A percentile compares a stretch with the other conserved stretches of the same genome.
These are phyloP conservation scores for Pseudohalonectria lignicola DNA, from an alignment of 2,329 filamentous ascomycete genomes.

Conservation along the genomic window DNA sequence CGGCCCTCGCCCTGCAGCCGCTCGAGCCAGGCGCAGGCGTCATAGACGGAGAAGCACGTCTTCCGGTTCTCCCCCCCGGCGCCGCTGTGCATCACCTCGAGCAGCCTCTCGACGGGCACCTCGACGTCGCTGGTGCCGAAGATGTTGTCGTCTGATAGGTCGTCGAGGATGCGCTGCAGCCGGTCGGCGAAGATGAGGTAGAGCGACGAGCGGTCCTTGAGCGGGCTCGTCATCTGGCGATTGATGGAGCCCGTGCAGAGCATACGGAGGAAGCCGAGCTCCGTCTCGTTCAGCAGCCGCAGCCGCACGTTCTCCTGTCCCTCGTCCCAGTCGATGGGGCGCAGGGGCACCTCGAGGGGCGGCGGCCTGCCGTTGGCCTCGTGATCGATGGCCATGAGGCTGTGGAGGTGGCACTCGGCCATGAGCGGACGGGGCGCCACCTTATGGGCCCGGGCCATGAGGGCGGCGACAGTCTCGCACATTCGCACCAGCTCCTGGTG, in stretches of 20 bases:
- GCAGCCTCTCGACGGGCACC: slow-evolving; percentile 15
- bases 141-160: slow-evolving; percentile 13
- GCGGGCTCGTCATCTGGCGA: slow-evolving; percentile 8
- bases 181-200: slow-evolving; percentile 20
- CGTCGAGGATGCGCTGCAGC: slow-evolving; percentile 19
- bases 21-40: slow-evolving; percentile 18
- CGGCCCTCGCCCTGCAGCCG: slow-evolving; percentile 12
- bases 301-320: not conserved
- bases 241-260: slow-evolving; percentile 16
- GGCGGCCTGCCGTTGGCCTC: slow-evolving; percentile 3
- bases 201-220: slow-evolving; percentile 13
- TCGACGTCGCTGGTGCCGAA: slow-evolving; percentile 10
- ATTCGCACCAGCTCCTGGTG: slow-evolving; percentile 15
- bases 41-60: slow-evolving; percentile 15
- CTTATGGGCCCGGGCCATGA: slow-evolving; percentile 11
- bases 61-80: slow-evolving; percentile 10
- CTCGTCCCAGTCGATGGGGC: not conserved
- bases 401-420: slow-evolving; percentile 8
- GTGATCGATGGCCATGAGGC: slow-evolving; percentile 1
- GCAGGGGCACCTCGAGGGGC: not conserved
- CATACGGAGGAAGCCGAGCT: slow-evolving; percentile 21
- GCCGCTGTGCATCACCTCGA: slow-evolving; percentile 16
- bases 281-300: slow-evolving; percentile 12
- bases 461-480: slow-evolving; percentile 12
- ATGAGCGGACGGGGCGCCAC: slow-evolving; percentile 18